Evolutionary conservation across 129 eudicot genomes (phyloP).

Genomic region (Saussurea involucrata): DNA sequence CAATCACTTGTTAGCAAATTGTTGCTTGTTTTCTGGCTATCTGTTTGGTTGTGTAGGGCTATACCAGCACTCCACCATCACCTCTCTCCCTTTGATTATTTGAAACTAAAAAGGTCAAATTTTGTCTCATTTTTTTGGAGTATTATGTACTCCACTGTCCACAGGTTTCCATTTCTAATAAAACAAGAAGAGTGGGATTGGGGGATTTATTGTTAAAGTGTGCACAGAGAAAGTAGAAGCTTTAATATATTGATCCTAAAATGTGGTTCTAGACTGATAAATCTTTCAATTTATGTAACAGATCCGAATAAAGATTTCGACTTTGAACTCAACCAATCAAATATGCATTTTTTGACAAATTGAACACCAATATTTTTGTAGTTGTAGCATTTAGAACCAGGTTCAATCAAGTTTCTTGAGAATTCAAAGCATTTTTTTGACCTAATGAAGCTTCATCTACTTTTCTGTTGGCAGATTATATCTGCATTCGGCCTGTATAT

Average conservation of each 20-base stretch:
- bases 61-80: background rate
- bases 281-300: background rate
- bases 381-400: background rate
- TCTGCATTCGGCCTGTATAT: constrained; percentile 78
- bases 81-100: background rate
- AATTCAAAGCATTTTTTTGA: background rate
- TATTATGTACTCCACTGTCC: background rate
- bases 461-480: constrained; percentile 45
- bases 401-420: background rate
- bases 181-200: background rate
- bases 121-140: constrained; percentile 14
- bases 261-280: background rate
- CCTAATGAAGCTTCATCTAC: background rate
- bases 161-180: constrained; percentile 1
- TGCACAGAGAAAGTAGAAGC: background rate
- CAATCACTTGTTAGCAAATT: constrained; percentile 18
- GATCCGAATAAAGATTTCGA: background rate
- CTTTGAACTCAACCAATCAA: background rate
- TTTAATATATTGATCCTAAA: background rate
- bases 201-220: background rate
- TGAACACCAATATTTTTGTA: background rate
- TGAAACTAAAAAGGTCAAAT: background rate
- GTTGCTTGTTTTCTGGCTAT: constrained; percentile 36
- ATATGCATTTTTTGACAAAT: background rate
- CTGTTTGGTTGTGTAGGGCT: background rate